phyloP scores from a whole-genome alignment of 441 rosid species.

The Gossypium aridum region DNA sequence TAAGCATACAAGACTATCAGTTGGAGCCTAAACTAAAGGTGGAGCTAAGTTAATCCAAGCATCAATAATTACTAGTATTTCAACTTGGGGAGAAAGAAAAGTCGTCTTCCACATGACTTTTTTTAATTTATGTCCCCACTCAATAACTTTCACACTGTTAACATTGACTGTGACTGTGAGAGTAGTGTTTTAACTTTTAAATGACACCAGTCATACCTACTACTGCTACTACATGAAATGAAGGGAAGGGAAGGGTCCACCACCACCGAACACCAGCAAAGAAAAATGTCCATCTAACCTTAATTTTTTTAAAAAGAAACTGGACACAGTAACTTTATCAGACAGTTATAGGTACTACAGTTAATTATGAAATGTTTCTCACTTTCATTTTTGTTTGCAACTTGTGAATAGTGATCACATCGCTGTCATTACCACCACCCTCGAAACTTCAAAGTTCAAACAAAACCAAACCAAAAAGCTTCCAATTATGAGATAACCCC shows the following conservation, averaged over 20 bases:
- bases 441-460: constrained; percentile 12
- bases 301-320: background rate
- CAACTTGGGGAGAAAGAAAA: constrained; percentile 6
- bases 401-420: background rate
- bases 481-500: constrained; percentile 9
- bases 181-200: constrained; percentile 3
- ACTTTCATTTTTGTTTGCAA: background rate
- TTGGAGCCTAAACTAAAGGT: constrained; percentile 2
- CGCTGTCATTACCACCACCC: constrained; percentile 4
- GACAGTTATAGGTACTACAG: background rate
- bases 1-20: background rate
- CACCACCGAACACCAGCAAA: background rate
- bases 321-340: background rate
- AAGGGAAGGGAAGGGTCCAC: constrained; percentile 14
- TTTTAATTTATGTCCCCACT: constrained; percentile 17
- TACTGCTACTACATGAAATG: background rate
- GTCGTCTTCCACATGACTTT: constrained; percentile 4
- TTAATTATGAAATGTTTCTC: background rate
- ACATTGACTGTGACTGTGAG: background rate
- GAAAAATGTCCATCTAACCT: background rate
- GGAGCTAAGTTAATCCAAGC: background rate
- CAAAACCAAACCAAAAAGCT: constrained; percentile 8
- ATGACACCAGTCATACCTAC: background rate
- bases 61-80: constrained; percentile 11
- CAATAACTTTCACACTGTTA: constrained; percentile 6